phyloP scores from a whole-genome alignment of 2,329 filamentous ascomycete species.

The Ophiostoma pallidulum region DNA sequence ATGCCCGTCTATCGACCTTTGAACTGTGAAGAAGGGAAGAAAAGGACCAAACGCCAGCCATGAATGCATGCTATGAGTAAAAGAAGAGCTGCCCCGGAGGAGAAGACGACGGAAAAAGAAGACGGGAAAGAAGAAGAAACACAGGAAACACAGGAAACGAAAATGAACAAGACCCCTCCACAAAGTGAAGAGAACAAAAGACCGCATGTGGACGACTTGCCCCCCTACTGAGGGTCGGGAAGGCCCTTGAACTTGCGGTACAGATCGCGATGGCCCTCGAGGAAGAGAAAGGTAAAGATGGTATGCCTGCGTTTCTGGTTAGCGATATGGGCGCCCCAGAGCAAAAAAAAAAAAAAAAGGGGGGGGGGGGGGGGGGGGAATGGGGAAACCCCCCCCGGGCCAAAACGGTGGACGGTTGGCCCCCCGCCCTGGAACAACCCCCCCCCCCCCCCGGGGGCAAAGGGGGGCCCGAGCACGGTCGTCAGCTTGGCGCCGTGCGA shows the following conservation, averaged over 20 bases:
- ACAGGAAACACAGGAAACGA: too few species aligned
- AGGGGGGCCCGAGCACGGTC: conserved; percentile 59
- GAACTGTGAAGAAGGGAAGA: background rate
- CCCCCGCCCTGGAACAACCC: conserved; percentile 93
- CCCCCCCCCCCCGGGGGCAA: conserved; percentile 57
- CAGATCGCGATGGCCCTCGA: conserved; percentile 76
- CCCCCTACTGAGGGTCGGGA: conserved; percentile 21
- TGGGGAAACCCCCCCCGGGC: conserved; percentile 46
- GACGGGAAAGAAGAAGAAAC: too few species aligned
- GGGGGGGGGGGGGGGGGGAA: background rate
- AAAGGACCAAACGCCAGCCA: background rate
- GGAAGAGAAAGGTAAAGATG: conserved; percentile 75
- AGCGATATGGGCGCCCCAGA: background rate
- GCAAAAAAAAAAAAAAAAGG: background rate
- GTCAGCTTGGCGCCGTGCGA: conserved; percentile 41
- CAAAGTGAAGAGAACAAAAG: too few species aligned
- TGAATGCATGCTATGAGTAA: conserved; percentile 1
- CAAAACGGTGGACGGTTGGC: conserved; percentile 59
- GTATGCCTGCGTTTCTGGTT: conserved; percentile 49
- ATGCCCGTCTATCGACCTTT: background rate
- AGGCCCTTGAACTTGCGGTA: conserved; percentile 50
- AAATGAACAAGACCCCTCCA: background rate
- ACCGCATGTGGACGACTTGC: too few species aligned
- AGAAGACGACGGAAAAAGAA: too few species aligned
- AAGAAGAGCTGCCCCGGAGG: too few species aligned